Evolutionary conservation across 2,329 filamentous ascomycete species (phyloP).

Genomic region (Paraconiothyrium sp.): DNA sequence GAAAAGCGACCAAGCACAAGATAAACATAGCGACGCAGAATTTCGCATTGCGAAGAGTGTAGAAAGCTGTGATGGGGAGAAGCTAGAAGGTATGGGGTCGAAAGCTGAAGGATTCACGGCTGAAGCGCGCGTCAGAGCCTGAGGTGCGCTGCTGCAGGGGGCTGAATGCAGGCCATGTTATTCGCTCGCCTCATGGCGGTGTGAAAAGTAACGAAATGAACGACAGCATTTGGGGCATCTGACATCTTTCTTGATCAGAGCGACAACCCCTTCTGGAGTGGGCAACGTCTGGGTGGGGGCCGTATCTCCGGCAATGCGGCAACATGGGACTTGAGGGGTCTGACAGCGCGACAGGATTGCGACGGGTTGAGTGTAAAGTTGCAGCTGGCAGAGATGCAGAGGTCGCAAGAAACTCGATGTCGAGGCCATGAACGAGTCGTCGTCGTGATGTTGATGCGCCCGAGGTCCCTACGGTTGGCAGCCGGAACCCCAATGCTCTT

Average conservation of each 20-base stretch:
- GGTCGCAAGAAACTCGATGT: background rate
- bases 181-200: background rate
- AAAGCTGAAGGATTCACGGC: constrained; percentile 12
- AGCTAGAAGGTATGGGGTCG: background rate
- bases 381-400: background rate
- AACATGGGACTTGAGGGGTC: background rate
- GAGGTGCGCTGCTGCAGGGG: constrained; percentile 8
- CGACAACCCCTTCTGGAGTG: background rate
- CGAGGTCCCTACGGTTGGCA: background rate
- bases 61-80: background rate
- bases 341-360: background rate
- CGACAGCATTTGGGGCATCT: background rate
- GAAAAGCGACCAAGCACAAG: constrained; percentile 14
- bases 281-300: background rate
- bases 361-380: too few species aligned
- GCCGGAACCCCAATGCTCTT: constrained; percentile 14
- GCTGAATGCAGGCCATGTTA: background rate
- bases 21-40: constrained; percentile 18
- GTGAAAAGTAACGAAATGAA: background rate
- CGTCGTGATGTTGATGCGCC: background rate
- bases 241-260: constrained; percentile 3
- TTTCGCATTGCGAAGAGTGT: background rate
- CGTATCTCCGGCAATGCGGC: background rate
- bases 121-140: constrained; percentile 6
- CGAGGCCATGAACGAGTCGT: background rate